Base-by-base conservation (phyloP, 257 asterid species). In the Catharanthus roseus region DNA sequence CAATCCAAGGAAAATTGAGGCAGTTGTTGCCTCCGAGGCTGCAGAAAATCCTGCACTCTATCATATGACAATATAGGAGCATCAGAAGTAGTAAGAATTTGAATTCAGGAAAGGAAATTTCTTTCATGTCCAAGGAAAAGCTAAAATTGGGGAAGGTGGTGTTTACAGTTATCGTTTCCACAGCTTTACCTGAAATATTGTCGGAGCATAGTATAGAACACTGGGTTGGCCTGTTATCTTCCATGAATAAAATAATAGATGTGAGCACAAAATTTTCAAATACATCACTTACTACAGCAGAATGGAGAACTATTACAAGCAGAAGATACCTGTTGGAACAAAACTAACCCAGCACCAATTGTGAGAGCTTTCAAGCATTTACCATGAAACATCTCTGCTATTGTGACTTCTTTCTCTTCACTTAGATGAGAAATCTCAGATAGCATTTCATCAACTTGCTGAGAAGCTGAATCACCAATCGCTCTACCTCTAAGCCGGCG, bases 171-270 rank as follows among this genome's bases (percentile, higher is more conserved):
- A 51, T 23, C 75, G 36, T 50, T 53, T 70, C 41, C 44, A 50
- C 65, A 74, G 61, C 65, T 54, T 47, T 88, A 93, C 99, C 97
- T 91, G 95, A 78, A 95, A 88, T 77, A 89, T 91, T 50, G 92
- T 79, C 28, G 97, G 90, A 16, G 99, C 97, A 82, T 95, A 95
- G 85, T 95, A 91, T 75, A 95, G 81, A 77, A 95, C 97, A 83
- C 97, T 95, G 21, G 99, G 99, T 81, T 95, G 99, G 74, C 99
- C 99, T 33, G 99, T 95, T 75, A 95, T 85, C 99, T 93, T 87
- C 81, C 77, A 85, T 53, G 67, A 74, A 76, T 24, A 72, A 72
- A 67, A 79, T 34, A 65, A 64, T 38, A 65, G 58, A 67, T 26
- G 72, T 77, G 80, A 86, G 76, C 69, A 73, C 47, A 50, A 67